Evolutionary conservation across 2,329 filamentous ascomycete species (phyloP), one percentile per base, ranked within the genome.

Genomic region (Aspergillus nomiae): DNA sequence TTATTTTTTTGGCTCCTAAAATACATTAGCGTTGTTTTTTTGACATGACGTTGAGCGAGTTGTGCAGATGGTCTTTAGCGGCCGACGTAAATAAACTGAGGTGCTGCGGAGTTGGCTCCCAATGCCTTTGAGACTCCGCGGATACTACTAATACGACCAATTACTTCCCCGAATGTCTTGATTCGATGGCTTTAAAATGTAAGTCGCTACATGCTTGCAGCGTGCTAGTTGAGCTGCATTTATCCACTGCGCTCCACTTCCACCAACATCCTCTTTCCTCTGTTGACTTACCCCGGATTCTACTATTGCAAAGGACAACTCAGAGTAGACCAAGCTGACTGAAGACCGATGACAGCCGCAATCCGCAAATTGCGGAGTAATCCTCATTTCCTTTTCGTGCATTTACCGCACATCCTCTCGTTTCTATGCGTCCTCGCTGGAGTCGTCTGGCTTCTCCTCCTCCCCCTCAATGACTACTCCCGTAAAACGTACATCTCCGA

Each of bases 401-500:
- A 91, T 80, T 81, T 96, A 21, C 94, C 94, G 46, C 92, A 93
- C 16, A 94, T 96, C 81, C 82, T 98, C 38, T 97, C 94, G 38
- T 85, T 92, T 58, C 82, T 96, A 46, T 96, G 91, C 79, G 88
- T 98, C 71, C 72, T 94, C 56, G 86, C 97, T 71, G 95, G 95
- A 59, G 86, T 97, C 61, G 86, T 88, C 70, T 99, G 94, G 92
- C 88, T 99, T 16, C 87, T 97, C 26, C 84, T 98, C 36, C 87
- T 99, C 1, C 95, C 95, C 3, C 85, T 98, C 59, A 87, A 98
- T 78, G 87, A 94, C 69, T 97, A 98, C 81, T 97, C 93, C 57
- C 89, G 95, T 68, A 86, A 87, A 64, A 99, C 94, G 1, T 99
- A 99, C 78, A 95, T 99, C 62, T 98, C 94, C 50, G 95, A 99